Evolutionary conservation across 805 yeast genomes (phyloP).

Genomic region (Barnettozyma pratensis): DNA sequence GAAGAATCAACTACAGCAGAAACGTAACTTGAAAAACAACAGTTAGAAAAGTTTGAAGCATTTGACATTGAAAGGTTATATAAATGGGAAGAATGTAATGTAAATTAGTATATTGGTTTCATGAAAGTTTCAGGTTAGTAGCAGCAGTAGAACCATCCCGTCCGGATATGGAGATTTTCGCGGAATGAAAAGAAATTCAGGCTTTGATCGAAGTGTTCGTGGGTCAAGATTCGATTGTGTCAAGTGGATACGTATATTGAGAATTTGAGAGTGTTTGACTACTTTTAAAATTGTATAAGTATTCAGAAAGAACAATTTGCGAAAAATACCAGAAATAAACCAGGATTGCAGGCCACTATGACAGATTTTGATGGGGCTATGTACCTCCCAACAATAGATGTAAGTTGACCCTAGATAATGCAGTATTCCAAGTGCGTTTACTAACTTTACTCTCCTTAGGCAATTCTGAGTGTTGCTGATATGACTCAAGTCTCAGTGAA

Average conservation of each 20-base stretch:
- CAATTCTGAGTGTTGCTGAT: slow-evolving; percentile 67
- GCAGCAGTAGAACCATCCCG: no score
- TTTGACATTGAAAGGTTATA: no score
- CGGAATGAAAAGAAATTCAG: no score
- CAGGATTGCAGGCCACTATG: slow-evolving; percentile 3
- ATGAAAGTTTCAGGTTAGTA: not conserved
- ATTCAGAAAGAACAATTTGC: no score
- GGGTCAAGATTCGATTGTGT: no score
- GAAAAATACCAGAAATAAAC: no score
- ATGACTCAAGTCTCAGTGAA: slow-evolving; percentile 66
- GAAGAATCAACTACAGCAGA: slow-evolving; percentile 81
- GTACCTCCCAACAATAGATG: slow-evolving; percentile 62
- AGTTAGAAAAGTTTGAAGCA: slow-evolving; percentile 1
- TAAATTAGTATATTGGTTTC: not conserved
- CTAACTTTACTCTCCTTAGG: slow-evolving; percentile 31
- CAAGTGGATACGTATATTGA: no score
- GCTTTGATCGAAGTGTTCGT: no score
- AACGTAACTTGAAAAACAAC: slow-evolving; percentile 58
- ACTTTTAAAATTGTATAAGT: no score
- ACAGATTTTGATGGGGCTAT: slow-evolving; percentile 9
- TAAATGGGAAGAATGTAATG: no score
- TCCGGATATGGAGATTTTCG: no score
- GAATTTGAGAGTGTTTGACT: no score
- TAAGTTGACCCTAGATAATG: slow-evolving; percentile 25
- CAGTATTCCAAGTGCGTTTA: not conserved